Evolutionary conservation across 768 basidiomycete genomes (phyloP).

Genomic region (Mycena chlorophos): DNA sequence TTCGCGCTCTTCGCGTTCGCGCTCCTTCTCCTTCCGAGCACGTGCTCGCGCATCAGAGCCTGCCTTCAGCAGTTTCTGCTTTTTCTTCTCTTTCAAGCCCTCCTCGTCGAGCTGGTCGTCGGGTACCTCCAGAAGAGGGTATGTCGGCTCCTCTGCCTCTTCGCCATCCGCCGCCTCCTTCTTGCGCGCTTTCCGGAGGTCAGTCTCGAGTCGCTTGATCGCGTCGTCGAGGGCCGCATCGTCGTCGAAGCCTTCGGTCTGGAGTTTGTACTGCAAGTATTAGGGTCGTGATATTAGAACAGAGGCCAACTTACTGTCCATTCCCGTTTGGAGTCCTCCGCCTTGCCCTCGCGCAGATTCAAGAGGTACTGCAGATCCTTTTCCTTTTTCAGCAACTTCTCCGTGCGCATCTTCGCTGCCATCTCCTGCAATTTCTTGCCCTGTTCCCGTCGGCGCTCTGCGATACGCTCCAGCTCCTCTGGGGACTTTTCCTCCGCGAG

Average conservation of each 20-base stretch:
- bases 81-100: conserved; percentile 89
- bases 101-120: conserved; percentile 84
- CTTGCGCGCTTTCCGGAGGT: conserved; percentile 75
- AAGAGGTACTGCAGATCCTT: conserved; percentile 66
- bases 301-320: conserved; percentile 57
- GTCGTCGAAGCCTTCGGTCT: conserved; percentile 71
- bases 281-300: conserved; percentile 2
- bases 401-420: conserved; percentile 78
- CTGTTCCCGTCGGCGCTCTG: conserved; percentile 83
- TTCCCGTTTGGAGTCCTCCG: conserved; percentile 64
- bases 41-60: conserved; percentile 89
- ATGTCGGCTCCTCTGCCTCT: conserved; percentile 73
- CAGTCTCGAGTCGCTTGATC: conserved; percentile 83
- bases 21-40: conserved; percentile 82
- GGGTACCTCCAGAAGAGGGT: conserved; percentile 88
- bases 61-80: conserved; percentile 89
- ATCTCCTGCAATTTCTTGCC: conserved; percentile 89
- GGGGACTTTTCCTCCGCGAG: conserved; percentile 83
- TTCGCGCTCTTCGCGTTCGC: conserved; percentile 74
- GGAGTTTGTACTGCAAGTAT: conserved; percentile 51
- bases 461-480: conserved; percentile 76
- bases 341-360: conserved; percentile 62
- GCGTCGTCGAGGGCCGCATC: conserved; percentile 77
- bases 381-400: conserved; percentile 83
- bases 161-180: conserved; percentile 79